Percentiles rank a stretch among this genome's conserved stretches.
phyloP scores from a whole-genome alignment of 352 stramenopile genomes.

The Globisporangium yorkense region DNA sequence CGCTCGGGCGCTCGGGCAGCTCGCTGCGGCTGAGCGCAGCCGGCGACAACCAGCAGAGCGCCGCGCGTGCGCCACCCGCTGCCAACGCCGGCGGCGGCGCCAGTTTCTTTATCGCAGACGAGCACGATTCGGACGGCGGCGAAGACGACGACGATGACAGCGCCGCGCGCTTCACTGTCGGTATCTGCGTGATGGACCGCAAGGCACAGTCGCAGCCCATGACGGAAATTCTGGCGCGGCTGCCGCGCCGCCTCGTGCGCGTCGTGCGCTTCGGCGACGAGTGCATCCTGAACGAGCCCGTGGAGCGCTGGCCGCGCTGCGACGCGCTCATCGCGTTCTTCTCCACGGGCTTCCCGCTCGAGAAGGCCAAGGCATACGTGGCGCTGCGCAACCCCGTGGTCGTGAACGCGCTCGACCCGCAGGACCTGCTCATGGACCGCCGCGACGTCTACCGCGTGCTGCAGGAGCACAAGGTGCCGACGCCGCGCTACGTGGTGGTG shows the following conservation, averaged over 20 bases:
- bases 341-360: slow-evolving; percentile 95
- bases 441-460: slow-evolving; percentile 94
- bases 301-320: slow-evolving; percentile 92
- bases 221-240: slow-evolving; percentile 92
- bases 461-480: slow-evolving; percentile 90
- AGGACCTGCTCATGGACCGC: slow-evolving; percentile 94
- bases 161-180: slow-evolving; percentile 60
- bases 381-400: slow-evolving; percentile 91
- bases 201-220: slow-evolving; percentile 95
- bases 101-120: slow-evolving; percentile 15
- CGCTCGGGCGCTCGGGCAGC: slow-evolving; percentile 9
- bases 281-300: slow-evolving; percentile 91
- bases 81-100: not conserved
- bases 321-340: slow-evolving; percentile 99
- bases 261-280: slow-evolving; percentile 98
- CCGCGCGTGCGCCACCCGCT: not conserved
- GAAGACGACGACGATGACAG: not conserved
- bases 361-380: slow-evolving; percentile 97
- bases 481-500: slow-evolving; percentile 93
- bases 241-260: slow-evolving; percentile 89
- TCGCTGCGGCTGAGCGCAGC: slow-evolving; percentile 9
- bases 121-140: slow-evolving; percentile 6
- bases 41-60: not conserved
- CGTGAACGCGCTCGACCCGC: slow-evolving; percentile 96
- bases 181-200: slow-evolving; percentile 98